Evolutionary conservation across 495 filamentous ascomycete genomes (phyloP).

Genomic region (Lasiosphaeria miniovina): DNA sequence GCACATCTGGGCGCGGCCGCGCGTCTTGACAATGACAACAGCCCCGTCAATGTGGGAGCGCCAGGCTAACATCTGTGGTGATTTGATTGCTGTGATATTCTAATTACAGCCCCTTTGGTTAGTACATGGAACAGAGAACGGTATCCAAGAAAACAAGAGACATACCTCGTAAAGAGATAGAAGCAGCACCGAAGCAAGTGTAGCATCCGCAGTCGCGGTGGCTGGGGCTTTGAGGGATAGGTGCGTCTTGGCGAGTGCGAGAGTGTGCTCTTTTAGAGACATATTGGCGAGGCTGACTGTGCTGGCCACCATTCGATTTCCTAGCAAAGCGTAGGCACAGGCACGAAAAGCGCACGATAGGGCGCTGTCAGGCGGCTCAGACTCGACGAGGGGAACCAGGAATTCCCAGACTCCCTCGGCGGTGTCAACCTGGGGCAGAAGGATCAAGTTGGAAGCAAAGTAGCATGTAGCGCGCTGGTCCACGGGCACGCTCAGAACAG

Average conservation of each 20-base stretch:
- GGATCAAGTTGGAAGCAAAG: constrained; percentile 54
- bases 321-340: constrained; percentile 54
- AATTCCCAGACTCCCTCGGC: constrained; percentile 55
- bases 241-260: constrained; percentile 53
- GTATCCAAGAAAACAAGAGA: no score
- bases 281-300: constrained; percentile 32
- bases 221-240: constrained; percentile 50
- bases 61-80: constrained; percentile 48
- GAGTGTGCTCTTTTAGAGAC: constrained; percentile 43
- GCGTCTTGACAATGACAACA: constrained; percentile 47
- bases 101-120: no score
- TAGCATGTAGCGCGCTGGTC: constrained; percentile 51
- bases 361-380: constrained; percentile 43
- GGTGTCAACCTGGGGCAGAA: constrained; percentile 42
- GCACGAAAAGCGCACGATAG: constrained; percentile 57
- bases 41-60: constrained; percentile 53
- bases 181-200: constrained; percentile 26
- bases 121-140: no score
- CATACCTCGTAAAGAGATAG: constrained; percentile 23
- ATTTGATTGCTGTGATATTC: constrained; percentile 45
- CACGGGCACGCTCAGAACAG: constrained; percentile 30
- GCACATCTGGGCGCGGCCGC: constrained; percentile 48
- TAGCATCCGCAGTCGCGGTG: constrained; percentile 23
- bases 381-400: constrained; percentile 52
- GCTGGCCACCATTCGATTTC: constrained; percentile 37